These are phyloP conservation scores for Lathyrus tuberosus DNA, from an alignment of 306 rosid species.

Conservation along the genomic window DNA sequence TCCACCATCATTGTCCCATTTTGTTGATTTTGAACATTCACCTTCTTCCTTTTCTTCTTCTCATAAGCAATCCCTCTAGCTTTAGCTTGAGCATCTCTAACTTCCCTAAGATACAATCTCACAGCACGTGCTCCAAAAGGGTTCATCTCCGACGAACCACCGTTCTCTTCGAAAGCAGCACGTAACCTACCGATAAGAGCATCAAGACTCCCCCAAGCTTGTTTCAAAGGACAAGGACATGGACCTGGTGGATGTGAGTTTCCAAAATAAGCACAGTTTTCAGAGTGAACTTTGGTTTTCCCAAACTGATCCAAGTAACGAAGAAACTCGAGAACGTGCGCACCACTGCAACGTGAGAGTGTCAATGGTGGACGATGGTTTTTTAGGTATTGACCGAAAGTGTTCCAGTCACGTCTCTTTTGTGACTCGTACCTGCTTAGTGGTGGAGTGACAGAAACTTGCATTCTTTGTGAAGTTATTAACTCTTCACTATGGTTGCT, in stretches of 20 bases:
- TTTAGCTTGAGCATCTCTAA: slow-evolving; percentile 56
- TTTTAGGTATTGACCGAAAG: slow-evolving; percentile 65
- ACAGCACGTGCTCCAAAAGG: slow-evolving; percentile 74
- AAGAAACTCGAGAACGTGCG: slow-evolving; percentile 75
- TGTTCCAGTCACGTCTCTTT: slow-evolving; percentile 78
- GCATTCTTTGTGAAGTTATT: slow-evolving; percentile 8
- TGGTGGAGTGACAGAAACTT: background rate
- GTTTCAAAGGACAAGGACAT: slow-evolving; percentile 66
- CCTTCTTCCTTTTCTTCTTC: slow-evolving; percentile 62
- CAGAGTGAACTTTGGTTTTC: slow-evolving; percentile 45
- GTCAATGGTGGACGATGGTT: slow-evolving; percentile 78
- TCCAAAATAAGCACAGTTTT: slow-evolving; percentile 65
- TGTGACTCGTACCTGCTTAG: slow-evolving; percentile 77
- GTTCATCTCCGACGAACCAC: slow-evolving; percentile 53
- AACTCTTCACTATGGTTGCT: slow-evolving; percentile 18
- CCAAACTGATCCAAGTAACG: slow-evolving; percentile 74
- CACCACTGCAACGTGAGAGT: slow-evolving; percentile 68
- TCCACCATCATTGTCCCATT: slow-evolving; percentile 11
- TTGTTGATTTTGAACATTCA: slow-evolving; percentile 30
- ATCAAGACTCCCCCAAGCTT: slow-evolving; percentile 53
- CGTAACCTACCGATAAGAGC: slow-evolving; percentile 61
- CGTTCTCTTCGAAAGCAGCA: slow-evolving; percentile 79
- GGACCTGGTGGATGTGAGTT: slow-evolving; percentile 72
- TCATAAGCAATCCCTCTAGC: slow-evolving; percentile 75
- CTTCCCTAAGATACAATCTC: slow-evolving; percentile 62